A percentile compares a stretch with the other conserved stretches of the same genome.
Evolutionary conservation across 2,329 filamentous ascomycete species (phyloP).

Genomic region (Colletotrichum camelliae): DNA sequence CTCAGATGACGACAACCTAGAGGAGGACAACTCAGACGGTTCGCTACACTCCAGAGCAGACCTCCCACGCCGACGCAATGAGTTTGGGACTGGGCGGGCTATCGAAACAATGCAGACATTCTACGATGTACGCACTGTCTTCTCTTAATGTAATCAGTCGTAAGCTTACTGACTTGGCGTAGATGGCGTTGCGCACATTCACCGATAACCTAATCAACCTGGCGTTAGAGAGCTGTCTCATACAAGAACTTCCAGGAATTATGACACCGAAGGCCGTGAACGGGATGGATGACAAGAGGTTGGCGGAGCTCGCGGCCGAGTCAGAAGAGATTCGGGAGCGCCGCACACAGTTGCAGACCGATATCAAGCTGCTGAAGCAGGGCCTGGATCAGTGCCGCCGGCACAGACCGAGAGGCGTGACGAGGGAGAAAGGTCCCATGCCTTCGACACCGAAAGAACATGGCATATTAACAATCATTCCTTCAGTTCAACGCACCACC

Average conservation of each 20-base stretch:
- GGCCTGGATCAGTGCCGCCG: constrained; percentile 24
- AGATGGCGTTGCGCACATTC: constrained; percentile 50
- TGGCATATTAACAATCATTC: neutral
- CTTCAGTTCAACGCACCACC: neutral
- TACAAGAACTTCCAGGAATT: constrained; percentile 44
- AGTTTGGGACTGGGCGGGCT: constrained; percentile 42
- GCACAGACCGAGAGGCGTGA: constrained; percentile 7
- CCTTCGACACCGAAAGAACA: neutral
- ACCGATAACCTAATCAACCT: constrained; percentile 54
- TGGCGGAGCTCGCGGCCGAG: constrained; percentile 36
- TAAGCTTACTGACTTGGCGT: neutral
- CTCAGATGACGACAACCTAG: neutral
- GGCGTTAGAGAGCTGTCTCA: constrained; percentile 52
- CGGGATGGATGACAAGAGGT: constrained; percentile 34
- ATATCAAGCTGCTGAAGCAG: constrained; percentile 22
- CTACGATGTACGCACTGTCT: constrained; percentile 49
- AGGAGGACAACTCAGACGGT: neutral
- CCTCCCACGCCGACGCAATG: neutral
- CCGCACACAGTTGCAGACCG: constrained; percentile 13
- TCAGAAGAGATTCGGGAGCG: constrained; percentile 27
- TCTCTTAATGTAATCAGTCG: too few species aligned
- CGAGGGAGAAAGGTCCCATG: neutral
- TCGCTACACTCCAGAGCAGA: neutral
- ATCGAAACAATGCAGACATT: constrained; percentile 51
- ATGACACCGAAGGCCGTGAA: constrained; percentile 42